Evolutionary conservation across 192 early-diverging fungal species (phyloP).

Genomic region (Backusella liffmaniae): DNA sequence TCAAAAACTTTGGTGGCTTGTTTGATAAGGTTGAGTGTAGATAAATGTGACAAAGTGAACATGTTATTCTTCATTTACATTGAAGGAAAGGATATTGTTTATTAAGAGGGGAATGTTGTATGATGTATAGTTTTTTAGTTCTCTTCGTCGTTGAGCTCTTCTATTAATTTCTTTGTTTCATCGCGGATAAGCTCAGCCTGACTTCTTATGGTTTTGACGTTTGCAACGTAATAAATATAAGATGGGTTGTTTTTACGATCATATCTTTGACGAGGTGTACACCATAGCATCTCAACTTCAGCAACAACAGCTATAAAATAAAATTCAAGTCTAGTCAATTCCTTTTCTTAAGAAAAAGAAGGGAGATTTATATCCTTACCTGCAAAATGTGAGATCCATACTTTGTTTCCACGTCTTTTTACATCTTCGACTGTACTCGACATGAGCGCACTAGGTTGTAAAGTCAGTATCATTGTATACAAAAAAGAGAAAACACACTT

Average conservation of each 20-base stretch:
- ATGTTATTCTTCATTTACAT: neutral
- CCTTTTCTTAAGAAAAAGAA: neutral
- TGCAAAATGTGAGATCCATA: constrained; percentile 10
- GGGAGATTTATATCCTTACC: neutral
- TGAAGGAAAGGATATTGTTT: neutral
- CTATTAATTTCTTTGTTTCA: neutral
- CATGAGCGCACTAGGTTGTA: constrained; percentile 5
- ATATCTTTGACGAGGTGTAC: constrained; percentile 1
- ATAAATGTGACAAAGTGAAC: too few relatives aligned
- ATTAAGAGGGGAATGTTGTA: neutral
- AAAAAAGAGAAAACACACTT: neutral
- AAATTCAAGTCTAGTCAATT: neutral
- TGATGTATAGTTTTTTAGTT: neutral
- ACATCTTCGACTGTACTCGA: constrained; percentile 8
- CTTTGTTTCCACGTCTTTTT: constrained; percentile 10
- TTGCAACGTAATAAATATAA: constrained; percentile 13
- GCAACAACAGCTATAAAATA: neutral
- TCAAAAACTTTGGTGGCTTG: neutral
- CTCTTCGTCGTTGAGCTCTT: neutral
- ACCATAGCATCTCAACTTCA: constrained; percentile 12
- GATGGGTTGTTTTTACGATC: constrained; percentile 1
- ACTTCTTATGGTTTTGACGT: neutral
- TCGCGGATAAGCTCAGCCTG: neutral
- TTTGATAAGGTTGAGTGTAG: neutral
- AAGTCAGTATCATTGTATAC: neutral